Conservation (phyloP, 164 flowering plant genomes). For the Malania oleifera region DNA sequence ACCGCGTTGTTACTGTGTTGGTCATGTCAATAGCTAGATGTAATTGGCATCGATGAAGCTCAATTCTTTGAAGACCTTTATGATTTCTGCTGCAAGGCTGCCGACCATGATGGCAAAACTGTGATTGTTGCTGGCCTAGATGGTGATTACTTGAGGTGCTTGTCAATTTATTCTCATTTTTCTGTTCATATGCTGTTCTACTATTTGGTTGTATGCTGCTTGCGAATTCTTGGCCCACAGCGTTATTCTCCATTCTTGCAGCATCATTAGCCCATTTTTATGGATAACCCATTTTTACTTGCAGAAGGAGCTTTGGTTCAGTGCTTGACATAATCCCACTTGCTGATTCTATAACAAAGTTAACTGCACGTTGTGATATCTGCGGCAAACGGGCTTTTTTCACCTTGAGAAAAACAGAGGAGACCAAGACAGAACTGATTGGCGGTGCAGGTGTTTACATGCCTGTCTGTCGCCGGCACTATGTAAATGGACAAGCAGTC, state of each 20-base stretch:
- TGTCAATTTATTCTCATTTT: not conserved
- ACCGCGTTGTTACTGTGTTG: not conserved
- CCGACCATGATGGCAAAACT: slow-evolving; percentile 83
- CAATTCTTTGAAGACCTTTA: slow-evolving; percentile 92
- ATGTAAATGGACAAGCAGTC: slow-evolving; percentile 54
- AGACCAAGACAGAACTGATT: slow-evolving; percentile 64
- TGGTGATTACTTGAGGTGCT: slow-evolving; percentile 89
- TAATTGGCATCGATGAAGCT: slow-evolving; percentile 96
- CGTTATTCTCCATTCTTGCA: not conserved
- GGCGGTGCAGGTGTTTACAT: slow-evolving; percentile 89
- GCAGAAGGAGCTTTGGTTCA: slow-evolving; percentile 86
- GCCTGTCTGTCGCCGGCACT: slow-evolving; percentile 95
- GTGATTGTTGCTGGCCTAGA: slow-evolving; percentile 87
- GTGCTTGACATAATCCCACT: slow-evolving; percentile 82
- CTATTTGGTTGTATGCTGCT: not conserved
- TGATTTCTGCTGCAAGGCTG: slow-evolving; percentile 81
- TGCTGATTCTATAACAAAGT: slow-evolving; percentile 85
- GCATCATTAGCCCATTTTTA: not conserved
- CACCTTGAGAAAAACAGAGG: slow-evolving; percentile 72
- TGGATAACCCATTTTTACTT: not conserved
- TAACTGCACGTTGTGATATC: slow-evolving; percentile 82
- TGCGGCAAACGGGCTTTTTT: slow-evolving; percentile 83
- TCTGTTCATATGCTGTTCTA: not conserved
- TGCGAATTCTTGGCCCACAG: not conserved
- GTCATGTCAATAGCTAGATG: slow-evolving; percentile 59